Base-by-base conservation (phyloP, 2,329 filamentous ascomycete genomes). In the Hypoxylon sp. region DNA sequence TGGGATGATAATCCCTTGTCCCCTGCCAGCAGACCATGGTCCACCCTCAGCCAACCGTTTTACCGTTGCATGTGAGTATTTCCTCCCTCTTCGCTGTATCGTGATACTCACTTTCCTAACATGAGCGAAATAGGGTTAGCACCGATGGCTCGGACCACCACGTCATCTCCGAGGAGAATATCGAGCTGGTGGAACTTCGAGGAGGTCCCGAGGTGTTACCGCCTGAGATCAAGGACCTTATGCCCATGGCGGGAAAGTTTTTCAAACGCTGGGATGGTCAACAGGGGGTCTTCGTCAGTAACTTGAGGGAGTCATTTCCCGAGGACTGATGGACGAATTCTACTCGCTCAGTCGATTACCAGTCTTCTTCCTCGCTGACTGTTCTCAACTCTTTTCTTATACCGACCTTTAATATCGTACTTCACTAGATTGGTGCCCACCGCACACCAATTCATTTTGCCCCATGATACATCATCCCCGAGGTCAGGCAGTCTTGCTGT, bases 211-310 rank as follows among this genome's bases (percentile, higher is more conserved):
- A 72, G 24, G 71, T 70, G 26, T 58, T 76, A 6, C 74, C 74
- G 1, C 48, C 69, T 2, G 73, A 76, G 56, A 74, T 76, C 54
- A 66, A 64, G n/a, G 78, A 85, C 22, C 81, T 96, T 65, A 84
- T 92, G 73, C 82, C 82, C 47, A 78, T 91, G 68, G 92, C 93
- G 2, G 95, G 95, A 0, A 90, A 89, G 71, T 92, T 92, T 76
- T 98, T 99, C 77, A 96, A 92, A 77, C 84, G 93, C 43, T 98
- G 93, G 83, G 92, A 97, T 77, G 73, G 76, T 4, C 80, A 79
- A 32, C 82, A 78, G 0, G 87, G 87, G 68, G 82, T 79, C 3
- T 99, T 98, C 79, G 84, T 97, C 30, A 97, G 93, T 70, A 98
- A 97, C 76, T 73, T 86, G 30, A 78, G 79, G 70, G 92, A 96